These are phyloP conservation scores for Eucalyptus cloeziana DNA, from an alignment of 345 rosid species.

Conservation along the genomic window DNA sequence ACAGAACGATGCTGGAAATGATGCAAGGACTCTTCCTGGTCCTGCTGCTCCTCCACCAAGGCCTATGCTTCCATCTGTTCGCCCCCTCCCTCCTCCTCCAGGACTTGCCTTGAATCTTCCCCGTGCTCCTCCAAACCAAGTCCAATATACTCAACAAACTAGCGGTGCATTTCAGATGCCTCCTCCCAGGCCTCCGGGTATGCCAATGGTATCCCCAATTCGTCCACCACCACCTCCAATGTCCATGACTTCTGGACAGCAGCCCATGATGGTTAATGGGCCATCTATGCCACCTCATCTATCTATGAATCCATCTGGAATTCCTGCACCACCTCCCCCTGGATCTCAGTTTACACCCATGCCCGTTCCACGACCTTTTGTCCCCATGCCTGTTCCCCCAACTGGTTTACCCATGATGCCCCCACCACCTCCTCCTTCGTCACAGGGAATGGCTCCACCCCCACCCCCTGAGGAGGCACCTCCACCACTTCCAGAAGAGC, in stretches of 20 bases:
- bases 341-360: constrained; percentile 59
- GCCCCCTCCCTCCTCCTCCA: constrained; percentile 85
- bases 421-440: constrained; percentile 51
- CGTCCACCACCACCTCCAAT: constrained; percentile 53
- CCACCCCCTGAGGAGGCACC: constrained; percentile 68
- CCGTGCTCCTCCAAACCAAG: constrained; percentile 46
- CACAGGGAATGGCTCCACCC: constrained; percentile 61
- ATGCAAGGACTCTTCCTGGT: constrained; percentile 55
- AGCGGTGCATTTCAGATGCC: constrained; percentile 32
- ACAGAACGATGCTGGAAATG: constrained; percentile 30
- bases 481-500: constrained; percentile 96
- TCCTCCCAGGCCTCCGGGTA: constrained; percentile 50
- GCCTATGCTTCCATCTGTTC: constrained; percentile 48
- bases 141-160: constrained; percentile 30
- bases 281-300: constrained; percentile 45
- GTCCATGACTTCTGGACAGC: constrained; percentile 47
- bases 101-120: constrained; percentile 73
- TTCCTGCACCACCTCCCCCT: constrained; percentile 67
- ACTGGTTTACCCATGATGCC: constrained; percentile 42
- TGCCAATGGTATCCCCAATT: constrained; percentile 46
- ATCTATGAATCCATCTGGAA: constrained; percentile 15
- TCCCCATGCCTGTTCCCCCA: constrained; percentile 17
- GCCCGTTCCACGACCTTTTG: constrained; percentile 40
- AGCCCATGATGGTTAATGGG: constrained; percentile 40
- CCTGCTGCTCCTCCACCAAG: constrained; percentile 83